Evolutionary conservation across 176 grass and related monocot species (phyloP), one percentile per base, ranked within the genome.

Genomic region (Bonia amplexicaulis): DNA sequence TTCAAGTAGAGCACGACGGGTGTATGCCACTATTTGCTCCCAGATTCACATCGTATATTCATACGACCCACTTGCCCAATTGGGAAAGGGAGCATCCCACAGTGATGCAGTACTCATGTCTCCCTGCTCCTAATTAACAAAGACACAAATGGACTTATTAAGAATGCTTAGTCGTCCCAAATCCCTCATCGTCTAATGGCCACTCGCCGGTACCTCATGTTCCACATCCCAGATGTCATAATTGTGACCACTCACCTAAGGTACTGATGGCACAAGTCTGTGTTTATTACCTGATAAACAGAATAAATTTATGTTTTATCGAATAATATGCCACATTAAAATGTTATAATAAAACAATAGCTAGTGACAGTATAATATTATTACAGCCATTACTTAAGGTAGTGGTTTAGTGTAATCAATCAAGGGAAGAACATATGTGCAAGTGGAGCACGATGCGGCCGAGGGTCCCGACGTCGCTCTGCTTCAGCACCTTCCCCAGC

Each of bases 401-500:
- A 35, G 4, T 35, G 33, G 5, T 31, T 31, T 23, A 61, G 45
- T 6, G 19, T 16, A 55, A 23, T 23, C 33, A 66, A 57, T 31
- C 22, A 75, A 15, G 53, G 7, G 44, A 83, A 22, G 31, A 80
- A 67, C 10, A 55, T 4, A 52, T 80, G 12, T 47, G 23, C 87
- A 68, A 69, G 81, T 76, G 82, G 58, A 76, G 91, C 73, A 99
- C 96, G 78, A 99, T 96, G 76, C 96, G 90, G 41, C 93, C 96
- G 45, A 99, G 84, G 86, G 66, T 91, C 6, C 93, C 90, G 6
- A 99, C 93, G 71, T 99, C 96, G 83, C 96, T 99, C 87, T 99
- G 93, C 91, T 99, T 99, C 39, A 99, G 78, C 65, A 99, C 96
- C 90, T 99, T 99, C 88, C 94, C 93, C 79, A 99, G 86, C 41